These are phyloP conservation scores for Lophiotrema nucula DNA, from an alignment of 495 filamentous ascomycete genomes.

Conservation along the genomic window DNA sequence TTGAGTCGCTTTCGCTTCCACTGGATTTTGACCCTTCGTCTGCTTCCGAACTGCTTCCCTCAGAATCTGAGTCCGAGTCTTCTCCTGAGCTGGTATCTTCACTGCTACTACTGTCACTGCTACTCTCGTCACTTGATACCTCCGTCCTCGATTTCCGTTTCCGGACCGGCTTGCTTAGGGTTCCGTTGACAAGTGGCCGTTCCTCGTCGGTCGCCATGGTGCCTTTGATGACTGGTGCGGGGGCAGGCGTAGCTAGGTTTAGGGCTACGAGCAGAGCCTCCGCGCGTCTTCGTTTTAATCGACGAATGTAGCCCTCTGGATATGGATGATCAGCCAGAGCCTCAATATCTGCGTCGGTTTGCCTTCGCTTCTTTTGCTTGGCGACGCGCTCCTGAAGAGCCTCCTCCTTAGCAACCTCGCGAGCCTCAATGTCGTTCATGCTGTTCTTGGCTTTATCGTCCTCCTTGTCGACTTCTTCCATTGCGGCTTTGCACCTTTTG, in stretches of 20 bases:
- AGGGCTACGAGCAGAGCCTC: constrained; percentile 21
- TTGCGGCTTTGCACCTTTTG: constrained; percentile 29
- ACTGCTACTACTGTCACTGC: no score
- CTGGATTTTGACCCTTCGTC: no score
- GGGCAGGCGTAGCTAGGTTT: constrained; percentile 2
- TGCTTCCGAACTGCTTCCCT: no score
- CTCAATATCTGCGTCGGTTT: constrained; percentile 31
- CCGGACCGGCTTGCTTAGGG: neutral
- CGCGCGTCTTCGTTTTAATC: constrained; percentile 24
- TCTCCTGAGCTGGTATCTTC: no score
- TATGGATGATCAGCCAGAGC: constrained; percentile 5
- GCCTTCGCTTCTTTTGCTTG: constrained; percentile 28
- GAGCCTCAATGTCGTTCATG: constrained; percentile 33
- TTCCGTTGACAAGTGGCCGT: neutral
- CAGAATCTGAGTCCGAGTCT: no score
- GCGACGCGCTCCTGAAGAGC: constrained; percentile 30
- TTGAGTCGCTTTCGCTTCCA: no score
- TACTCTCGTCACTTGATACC: constrained; percentile 16
- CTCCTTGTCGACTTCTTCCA: constrained; percentile 28
- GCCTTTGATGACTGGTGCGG: neutral
- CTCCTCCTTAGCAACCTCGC: constrained; percentile 36
- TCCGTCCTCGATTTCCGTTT: constrained; percentile 17
- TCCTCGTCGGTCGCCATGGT: no score
- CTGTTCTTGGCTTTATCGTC: constrained; percentile 16
- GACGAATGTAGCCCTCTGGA: constrained; percentile 23